Evolutionary conservation across 805 yeast genomes (phyloP).

Genomic region (Ogataea ganodermae): DNA sequence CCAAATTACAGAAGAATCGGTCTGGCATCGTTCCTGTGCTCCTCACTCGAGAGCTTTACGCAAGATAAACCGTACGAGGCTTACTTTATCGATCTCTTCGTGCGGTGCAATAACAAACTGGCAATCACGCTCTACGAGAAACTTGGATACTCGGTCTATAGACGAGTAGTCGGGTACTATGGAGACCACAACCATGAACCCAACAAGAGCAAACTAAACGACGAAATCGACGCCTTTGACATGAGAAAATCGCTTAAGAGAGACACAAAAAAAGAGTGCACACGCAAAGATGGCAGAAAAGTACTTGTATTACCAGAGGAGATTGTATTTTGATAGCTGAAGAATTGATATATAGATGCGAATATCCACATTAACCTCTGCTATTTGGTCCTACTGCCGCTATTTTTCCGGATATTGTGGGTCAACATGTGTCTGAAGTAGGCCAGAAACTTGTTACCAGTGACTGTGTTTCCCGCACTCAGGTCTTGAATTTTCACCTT

Average conservation of each 20-base stretch:
- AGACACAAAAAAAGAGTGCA: constrained; percentile 54
- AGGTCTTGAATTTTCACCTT: constrained; percentile 19
- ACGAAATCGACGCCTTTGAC: constrained; percentile 83
- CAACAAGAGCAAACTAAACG: constrained; percentile 49
- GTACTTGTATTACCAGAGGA: constrained; percentile 67
- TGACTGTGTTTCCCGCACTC: constrained; percentile 8
- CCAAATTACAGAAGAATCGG: constrained; percentile 83
- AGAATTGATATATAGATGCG: neutral
- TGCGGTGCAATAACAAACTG: constrained; percentile 76
- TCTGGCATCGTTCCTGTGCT: constrained; percentile 77
- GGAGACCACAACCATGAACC: constrained; percentile 47
- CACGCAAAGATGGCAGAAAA: constrained; percentile 61
- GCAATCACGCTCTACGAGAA: constrained; percentile 85
- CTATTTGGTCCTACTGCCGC: constrained; percentile 9
- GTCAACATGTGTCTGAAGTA: constrained; percentile 24
- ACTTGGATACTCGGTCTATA: constrained; percentile 78
- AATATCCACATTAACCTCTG: neutral
- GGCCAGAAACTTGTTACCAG: constrained; percentile 19
- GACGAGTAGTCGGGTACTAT: constrained; percentile 90
- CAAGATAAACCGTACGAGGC: constrained; percentile 75
- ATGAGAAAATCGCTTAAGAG: constrained; percentile 70
- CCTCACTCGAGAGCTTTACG: constrained; percentile 70
- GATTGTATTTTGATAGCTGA: constrained; percentile 47
- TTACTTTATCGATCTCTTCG: constrained; percentile 88
- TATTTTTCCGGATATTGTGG: constrained; percentile 19